These are phyloP conservation scores for Arthrobotrys iridis DNA, from an alignment of 2,329 filamentous ascomycete species.

Conservation along the genomic window DNA sequence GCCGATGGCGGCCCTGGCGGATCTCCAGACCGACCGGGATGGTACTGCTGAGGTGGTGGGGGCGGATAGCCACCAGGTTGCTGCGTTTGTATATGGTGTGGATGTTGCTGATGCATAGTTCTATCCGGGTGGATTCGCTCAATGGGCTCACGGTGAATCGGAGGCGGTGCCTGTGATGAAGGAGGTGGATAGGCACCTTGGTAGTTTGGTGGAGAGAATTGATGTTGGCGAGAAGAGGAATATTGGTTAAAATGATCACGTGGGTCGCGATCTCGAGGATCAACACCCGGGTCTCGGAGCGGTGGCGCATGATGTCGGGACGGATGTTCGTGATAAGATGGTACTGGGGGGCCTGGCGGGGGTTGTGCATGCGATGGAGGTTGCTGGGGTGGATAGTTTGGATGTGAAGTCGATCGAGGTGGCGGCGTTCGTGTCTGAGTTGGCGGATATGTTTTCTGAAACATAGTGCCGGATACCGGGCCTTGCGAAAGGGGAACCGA, in stretches of 20 bases:
- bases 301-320: conserved; percentile 44
- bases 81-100: conserved; percentile 49
- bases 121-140: conserved; percentile 49
- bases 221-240: conserved; percentile 24
- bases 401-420: conserved; percentile 43
- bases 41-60: conserved; percentile 36
- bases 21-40: conserved; percentile 27
- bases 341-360: conserved; percentile 6
- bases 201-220: conserved; percentile 43
- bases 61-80: conserved; percentile 40
- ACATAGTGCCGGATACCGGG: conserved; percentile 35
- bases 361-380: conserved; percentile 36
- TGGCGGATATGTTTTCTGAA: conserved; percentile 40
- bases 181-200: conserved; percentile 45
- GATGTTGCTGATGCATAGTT: conserved; percentile 43
- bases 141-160: conserved; percentile 45
- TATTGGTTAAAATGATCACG: conserved; percentile 26
- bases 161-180: conserved; percentile 35
- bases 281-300: conserved; percentile 3
- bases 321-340: conserved; percentile 41
- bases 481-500: conserved; percentile 27
- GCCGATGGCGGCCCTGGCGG: conserved; percentile 21
- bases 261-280: conserved; percentile 34
- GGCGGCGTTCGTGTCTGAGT: conserved; percentile 41
- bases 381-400: conserved; percentile 50